Percentiles rank a stretch among this genome's conserved stretches.
Conservation (phyloP, 345 rosid species). For the Turritis glabra region DNA sequence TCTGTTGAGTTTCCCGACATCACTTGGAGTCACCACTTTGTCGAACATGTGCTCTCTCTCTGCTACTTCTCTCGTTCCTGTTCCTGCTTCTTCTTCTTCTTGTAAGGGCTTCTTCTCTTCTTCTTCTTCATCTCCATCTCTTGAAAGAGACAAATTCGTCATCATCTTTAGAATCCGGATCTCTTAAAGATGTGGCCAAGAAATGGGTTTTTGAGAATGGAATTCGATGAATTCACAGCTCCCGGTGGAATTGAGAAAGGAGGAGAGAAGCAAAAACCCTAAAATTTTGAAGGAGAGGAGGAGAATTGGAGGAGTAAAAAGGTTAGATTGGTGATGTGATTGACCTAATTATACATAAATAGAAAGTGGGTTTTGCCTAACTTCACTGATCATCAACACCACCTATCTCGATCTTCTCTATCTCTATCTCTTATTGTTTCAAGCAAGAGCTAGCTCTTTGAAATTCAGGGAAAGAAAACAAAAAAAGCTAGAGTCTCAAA, state of each 20-base stretch:
- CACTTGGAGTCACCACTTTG: constrained; percentile 85
- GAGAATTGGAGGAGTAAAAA: constrained; percentile 10
- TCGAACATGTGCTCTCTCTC: constrained; percentile 81
- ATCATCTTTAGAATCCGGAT: constrained; percentile 39
- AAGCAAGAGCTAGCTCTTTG: constrained; percentile 9
- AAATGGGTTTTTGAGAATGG: neutral
- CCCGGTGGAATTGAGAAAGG: neutral
- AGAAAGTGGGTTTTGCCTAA: constrained; percentile 41
- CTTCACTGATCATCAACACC: constrained; percentile 28
- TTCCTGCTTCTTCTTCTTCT: constrained; percentile 18
- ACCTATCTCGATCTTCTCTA: constrained; percentile 22
- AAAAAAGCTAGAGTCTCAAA: neutral
- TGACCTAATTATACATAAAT: constrained; percentile 42
- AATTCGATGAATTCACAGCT: neutral
- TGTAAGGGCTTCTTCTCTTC: constrained; percentile 20
- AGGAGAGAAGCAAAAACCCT: constrained; percentile 28
- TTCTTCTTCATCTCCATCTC: constrained; percentile 30
- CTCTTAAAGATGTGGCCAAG: constrained; percentile 6
- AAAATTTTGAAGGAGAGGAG: constrained; percentile 16
- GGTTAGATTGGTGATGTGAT: constrained; percentile 29
- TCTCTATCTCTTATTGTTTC: constrained; percentile 14
- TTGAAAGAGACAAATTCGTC: constrained; percentile 55
- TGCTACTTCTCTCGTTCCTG: constrained; percentile 43
- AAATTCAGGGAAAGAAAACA: neutral
- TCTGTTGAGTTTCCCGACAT: constrained; percentile 77